phyloP scores from a whole-genome alignment of 2,329 filamentous ascomycete genomes.

The Aspergillus caelatus region DNA sequence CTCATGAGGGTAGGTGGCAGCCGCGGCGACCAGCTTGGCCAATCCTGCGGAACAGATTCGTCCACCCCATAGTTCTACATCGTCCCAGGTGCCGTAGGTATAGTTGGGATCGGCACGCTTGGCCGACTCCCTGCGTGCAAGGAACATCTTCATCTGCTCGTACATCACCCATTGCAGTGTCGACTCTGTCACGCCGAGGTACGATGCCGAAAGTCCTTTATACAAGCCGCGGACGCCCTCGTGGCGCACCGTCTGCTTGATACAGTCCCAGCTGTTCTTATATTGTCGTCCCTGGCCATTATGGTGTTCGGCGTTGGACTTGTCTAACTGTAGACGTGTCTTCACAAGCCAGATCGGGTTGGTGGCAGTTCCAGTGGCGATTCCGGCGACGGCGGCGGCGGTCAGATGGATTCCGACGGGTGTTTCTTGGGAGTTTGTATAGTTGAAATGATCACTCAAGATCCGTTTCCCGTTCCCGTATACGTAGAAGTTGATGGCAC shows the following conservation, averaged over 20 bases:
- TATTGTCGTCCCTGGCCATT: conserved; percentile 65
- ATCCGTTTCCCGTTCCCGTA: conserved; percentile 90
- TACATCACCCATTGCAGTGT: conserved; percentile 94
- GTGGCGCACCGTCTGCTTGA: conserved; percentile 75
- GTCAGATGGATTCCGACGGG: conserved; percentile 75
- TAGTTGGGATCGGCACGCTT: conserved; percentile 55
- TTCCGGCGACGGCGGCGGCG: conserved; percentile 75
- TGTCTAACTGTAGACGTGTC: conserved; percentile 88
- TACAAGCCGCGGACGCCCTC: conserved; percentile 85
- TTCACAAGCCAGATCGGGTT: conserved; percentile 98
- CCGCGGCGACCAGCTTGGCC: conserved; percentile 82
- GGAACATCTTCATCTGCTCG: conserved; percentile 82
- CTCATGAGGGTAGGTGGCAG: conserved; percentile 91
- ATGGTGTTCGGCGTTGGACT: conserved; percentile 68
- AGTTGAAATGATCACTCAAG: conserved; percentile 68
- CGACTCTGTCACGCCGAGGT: conserved; percentile 86
- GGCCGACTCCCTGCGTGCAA: conserved; percentile 65
- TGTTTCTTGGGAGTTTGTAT: conserved; percentile 50
- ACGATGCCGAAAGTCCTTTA: conserved; percentile 87
- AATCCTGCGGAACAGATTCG: conserved; percentile 64
- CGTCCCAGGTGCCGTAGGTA: conserved; percentile 69
- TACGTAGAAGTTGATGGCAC: conserved; percentile 90
- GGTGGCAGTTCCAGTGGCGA: conserved; percentile 85
- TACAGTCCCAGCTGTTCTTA: conserved; percentile 85
- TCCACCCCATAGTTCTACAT: conserved; percentile 1